Base-by-base conservation (phyloP, 345 rosid species). In the Hibiscus tridactylites region DNA sequence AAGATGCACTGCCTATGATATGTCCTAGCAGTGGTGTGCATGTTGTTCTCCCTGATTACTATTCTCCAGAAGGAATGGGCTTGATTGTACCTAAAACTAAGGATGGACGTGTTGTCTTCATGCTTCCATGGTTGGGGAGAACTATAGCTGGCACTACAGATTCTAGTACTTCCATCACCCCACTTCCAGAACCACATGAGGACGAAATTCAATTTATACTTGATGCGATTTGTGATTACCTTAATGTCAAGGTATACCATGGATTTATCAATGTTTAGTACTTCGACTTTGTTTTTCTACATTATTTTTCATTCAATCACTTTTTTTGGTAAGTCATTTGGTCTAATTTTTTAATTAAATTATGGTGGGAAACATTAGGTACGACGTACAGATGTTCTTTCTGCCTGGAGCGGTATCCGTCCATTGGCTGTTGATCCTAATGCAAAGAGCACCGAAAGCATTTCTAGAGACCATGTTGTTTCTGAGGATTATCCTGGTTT, bases 51-150 rank as follows among this genome's bases (percentile, higher is more conserved):
- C 98, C 98, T 67, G 98, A 94, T 78, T 94, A 91, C 79, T 94
- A 94, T 82, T 94, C 98, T 71, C 98, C 98, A 1, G 96, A 94
- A 76, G 98, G 98, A 74, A 92, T 94, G 98, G 98, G 98, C 13
- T 83, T 94, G 90, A 91, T 94, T 74, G 97, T 94, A 80, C 98
- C 98, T 61, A 92, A 94, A 87, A 94, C 98, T 17, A 91, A 91
- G 82, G 98, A 94, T 80, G 98, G 98, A 3, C 91, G 98, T 24
- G 97, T 94, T 52, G 88, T 94, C 77, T 94, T 94, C 77, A 88
- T 94, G 97, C 80, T 94, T 77, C 98, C 98, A 5, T 92, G 98
- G 98, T 76, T 90, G 88, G 98, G 98, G 71, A 87, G 97, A 84
- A 94, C 97, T 10, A 81, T 92, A 37, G 98, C 98, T 37, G 98